Evolutionary conservation across 257 asterid genomes (phyloP).

Genomic region (Schizonepeta tenuifolia): DNA sequence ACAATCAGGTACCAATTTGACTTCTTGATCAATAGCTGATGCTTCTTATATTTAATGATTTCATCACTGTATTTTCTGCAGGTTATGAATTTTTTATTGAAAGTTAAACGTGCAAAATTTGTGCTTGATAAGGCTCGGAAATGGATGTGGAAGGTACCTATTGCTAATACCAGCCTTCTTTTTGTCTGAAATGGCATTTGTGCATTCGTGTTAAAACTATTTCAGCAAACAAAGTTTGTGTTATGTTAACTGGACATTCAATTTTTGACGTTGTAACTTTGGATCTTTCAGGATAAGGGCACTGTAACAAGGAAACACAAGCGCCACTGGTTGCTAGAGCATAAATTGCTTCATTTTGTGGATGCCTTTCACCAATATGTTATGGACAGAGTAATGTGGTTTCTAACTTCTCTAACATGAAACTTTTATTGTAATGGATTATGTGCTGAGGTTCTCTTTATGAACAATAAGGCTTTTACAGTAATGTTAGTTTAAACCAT

Average conservation of each 20-base stretch:
- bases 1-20: constrained; percentile 75
- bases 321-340: constrained; percentile 93
- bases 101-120: constrained; percentile 91
- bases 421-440: constrained; percentile 7
- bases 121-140: constrained; percentile 92
- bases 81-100: constrained; percentile 94
- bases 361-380: constrained; percentile 98
- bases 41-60: constrained; percentile 32
- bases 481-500: background rate
- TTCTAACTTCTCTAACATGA: constrained; percentile 25
- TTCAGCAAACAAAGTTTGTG: constrained; percentile 10
- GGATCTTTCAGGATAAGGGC: constrained; percentile 69
- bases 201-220: constrained; percentile 10
- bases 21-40: constrained; percentile 12
- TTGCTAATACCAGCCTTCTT: constrained; percentile 17
- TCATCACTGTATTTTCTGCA: constrained; percentile 40
- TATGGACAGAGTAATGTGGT: constrained; percentile 85
- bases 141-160: constrained; percentile 97
- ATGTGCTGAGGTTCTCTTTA: background rate
- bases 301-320: constrained; percentile 60
- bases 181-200: constrained; percentile 21
- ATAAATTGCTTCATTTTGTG: constrained; percentile 92
- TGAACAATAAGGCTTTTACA: background rate
- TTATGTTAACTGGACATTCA: background rate
- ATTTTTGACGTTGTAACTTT: constrained; percentile 25